Base-by-base conservation (phyloP, 805 yeast genomes). In the Candida oleophila region DNA sequence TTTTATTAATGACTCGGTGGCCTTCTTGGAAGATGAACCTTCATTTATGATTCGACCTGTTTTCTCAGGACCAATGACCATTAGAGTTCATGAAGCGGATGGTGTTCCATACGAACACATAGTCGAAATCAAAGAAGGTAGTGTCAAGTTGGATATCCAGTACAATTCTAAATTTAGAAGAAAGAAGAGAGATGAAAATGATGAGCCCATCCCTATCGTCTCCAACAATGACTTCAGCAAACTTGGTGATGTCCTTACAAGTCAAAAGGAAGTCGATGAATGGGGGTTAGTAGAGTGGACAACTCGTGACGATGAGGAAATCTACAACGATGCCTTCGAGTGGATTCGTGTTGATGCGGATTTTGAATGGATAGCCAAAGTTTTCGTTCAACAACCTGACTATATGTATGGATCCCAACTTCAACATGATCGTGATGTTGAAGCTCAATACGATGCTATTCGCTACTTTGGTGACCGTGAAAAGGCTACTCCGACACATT, bases 311-410 rank as follows among this genome's bases (percentile, higher is more conserved):
- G 91, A 83, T 49, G 90, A 84, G 37, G 69, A 70, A 36, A 74
- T 81, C 70, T 74, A 80, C 19, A 82, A 81, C 55, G 97, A 92
- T 56, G 97, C 97, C 0, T 94, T 90, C 65, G 99, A 94, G 58
- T 94, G 99, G 99, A 76, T 94, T 34, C 76, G 99, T 55, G 88
- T 92, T n/a, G 99, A 94, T 67, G 91, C 97, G 0, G 99, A 94
- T 63, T 87, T 85, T 57, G 99, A 94, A 63, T 94, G 99, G 99
- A 85, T 94, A 42, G 89, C 96, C 49, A 81, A 80, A 53, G 73
- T 89, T 19, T 76, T 82, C 48, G 81, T 94, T 30, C 88, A 84
- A 55, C 97, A 91, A 65, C 96, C 96, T 0, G 97, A 90, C 56
- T 87, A 89, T 59, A 94, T 94, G 97, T 94, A 80, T 61, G 87